Evolutionary conservation across 768 basidiomycete species (phyloP), one percentile per base, ranked within the genome.

Genomic region (Amyloporia xantha): DNA sequence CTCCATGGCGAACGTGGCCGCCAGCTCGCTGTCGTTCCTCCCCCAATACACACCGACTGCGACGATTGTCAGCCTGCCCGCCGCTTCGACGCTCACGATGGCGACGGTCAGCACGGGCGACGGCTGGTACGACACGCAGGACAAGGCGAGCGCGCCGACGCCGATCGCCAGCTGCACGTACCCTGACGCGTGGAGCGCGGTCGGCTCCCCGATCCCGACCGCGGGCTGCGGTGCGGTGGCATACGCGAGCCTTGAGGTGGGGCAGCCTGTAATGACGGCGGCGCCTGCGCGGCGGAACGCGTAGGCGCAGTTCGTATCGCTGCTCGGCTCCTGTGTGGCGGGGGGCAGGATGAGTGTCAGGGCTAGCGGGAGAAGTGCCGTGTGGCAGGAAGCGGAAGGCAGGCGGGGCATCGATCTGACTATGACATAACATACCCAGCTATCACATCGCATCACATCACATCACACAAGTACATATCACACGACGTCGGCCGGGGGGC

Each of bases 21-120:
- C 62, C 1, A 56, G 62, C 33, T 68, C 69, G 45, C 57, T 64
- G 41, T 48, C 62, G 17, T 50, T 70, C 17, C 60, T 86, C 24
- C 81, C 82, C 13, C 81, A 79, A 26, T 85, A 85, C 59, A 84
- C 83, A 5, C 68, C 72, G 27, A 83, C 82, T 3, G 79, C 73
- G 6, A 57, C 73, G 3, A 60, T 81, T 28, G 66, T 74, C 49
- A 82, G 81, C 1, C 66, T 86, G 39, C 71, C 78, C 12, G 72
- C 72, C 9, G 74, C 74, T 2, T 76, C 41, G 1, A 62, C 68
- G 2, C 61, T 46, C 13, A 61, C 64, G 45, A 61, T 60, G 5
- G 62, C 64, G 9, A 71, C 74, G 4, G 72, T 75, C 28, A 68
- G 65, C 51, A 56, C 65, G 1, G 78, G 71, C 3, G 65, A 71